Evolutionary conservation across 345 rosid genomes (phyloP), one percentile per base, ranked within the genome.

Genomic region (Kernera saxatilis): DNA sequence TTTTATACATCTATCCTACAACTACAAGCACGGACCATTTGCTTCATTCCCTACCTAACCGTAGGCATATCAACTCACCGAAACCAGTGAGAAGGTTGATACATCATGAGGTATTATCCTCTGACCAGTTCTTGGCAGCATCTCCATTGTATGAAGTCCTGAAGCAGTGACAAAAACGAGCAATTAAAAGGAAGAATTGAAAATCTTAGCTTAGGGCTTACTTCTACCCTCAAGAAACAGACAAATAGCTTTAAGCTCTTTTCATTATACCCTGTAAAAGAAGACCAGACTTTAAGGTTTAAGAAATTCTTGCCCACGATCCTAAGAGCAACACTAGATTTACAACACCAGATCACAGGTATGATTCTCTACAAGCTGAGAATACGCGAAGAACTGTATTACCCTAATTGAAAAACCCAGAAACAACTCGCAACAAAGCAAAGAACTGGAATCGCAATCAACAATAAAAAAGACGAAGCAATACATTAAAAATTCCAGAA

Each of bases 31-130:
- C 71, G 77, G 77, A 73, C 77, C 71, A 73, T 57, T 19, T 55
- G 77, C 77, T 73, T 73, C 77, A 73, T 73, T 73, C 77, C 77
- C 58, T 46, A 36, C 13, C 58, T 53, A 25, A 30, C n/a, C 43
- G 17, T 11, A 73, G 43, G 51, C 71, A 55, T 1, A 45, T 55
- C 71, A 64, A 64, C 43, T 46, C 71, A 73, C 65, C 8, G 7
- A 23, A 18, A 13, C 45, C 5, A 48, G 30, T 61, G 11, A 45
- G 27, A 45, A 25, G 68, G n/a, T 49, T 50, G 35, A 41, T 22
- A 32, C 43, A 63, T 23, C 17, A 17, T 49, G 13, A 40, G 41
- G 32, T 40, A 32, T 14, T 62, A 44, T 73, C 56, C 21, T 55
- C 59, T 59, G 26, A 56, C 26, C 50, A 36, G 33, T 36, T 64